A percentile compares a stretch with the other conserved stretches of the same genome.
These are phyloP conservation scores for Geopyxis carbonaria DNA, from an alignment of 495 filamentous ascomycete species.

Conservation along the genomic window DNA sequence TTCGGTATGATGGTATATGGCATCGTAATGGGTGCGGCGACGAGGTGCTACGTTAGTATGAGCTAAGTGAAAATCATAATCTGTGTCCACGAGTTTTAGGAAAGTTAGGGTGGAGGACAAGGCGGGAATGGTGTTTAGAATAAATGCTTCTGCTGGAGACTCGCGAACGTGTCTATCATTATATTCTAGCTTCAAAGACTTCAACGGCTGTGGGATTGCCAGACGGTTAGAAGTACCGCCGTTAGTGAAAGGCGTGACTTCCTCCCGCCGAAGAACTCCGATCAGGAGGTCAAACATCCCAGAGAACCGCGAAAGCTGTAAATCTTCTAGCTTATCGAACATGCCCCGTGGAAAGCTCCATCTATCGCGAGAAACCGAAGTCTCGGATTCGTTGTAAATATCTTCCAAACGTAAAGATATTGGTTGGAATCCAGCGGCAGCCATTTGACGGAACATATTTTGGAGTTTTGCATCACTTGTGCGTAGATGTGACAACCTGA, in stretches of 20 bases:
- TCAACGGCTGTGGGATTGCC: conserved; percentile 1
- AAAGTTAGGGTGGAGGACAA: conserved; percentile 12
- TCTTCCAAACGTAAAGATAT: conserved; percentile 16
- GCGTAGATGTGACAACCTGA: conserved; percentile 16
- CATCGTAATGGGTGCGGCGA: not conserved
- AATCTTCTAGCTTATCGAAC: conserved; percentile 9
- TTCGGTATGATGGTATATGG: not conserved
- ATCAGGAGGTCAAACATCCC: conserved; percentile 13
- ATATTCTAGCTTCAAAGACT: conserved; percentile 16
- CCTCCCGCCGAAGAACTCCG: conserved; percentile 9
- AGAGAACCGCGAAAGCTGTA: conserved; percentile 10
- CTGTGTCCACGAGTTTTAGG: conserved; percentile 17
- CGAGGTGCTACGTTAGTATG: conserved; percentile 9
- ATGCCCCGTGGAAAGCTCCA: conserved; percentile 8
- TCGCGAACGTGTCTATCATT: conserved; percentile 12
- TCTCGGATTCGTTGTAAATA: conserved; percentile 3
- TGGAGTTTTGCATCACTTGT: conserved; percentile 14
- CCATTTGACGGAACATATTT: conserved; percentile 19
- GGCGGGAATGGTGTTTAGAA: conserved; percentile 11
- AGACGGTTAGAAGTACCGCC: not conserved
- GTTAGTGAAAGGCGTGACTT: too few species aligned
- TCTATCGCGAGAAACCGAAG: conserved; percentile 6
- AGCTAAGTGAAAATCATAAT: conserved; percentile 9
- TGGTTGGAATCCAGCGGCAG: conserved; percentile 16
- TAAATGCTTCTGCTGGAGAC: conserved; percentile 4